These are phyloP conservation scores for Parathielavia hyrcaniae DNA, from an alignment of 495 filamentous ascomycete genomes.

Conservation along the genomic window DNA sequence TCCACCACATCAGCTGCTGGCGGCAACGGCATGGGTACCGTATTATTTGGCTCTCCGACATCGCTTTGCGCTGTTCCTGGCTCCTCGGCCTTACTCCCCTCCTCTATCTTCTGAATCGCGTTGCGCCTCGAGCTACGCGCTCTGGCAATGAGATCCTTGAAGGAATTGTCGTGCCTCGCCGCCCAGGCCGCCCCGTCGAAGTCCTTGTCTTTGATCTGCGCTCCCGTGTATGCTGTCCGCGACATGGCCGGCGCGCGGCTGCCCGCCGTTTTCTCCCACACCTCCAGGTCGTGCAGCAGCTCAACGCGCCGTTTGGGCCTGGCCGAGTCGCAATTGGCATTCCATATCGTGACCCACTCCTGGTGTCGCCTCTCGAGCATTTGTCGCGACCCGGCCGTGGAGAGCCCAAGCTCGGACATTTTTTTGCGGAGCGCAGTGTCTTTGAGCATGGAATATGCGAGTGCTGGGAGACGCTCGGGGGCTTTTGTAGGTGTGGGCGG, in stretches of 20 bases:
- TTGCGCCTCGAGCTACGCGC: slow-evolving; percentile 39
- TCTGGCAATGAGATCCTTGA: slow-evolving; percentile 65
- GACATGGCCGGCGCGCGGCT: slow-evolving; percentile 37
- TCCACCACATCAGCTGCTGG: slow-evolving; percentile 4
- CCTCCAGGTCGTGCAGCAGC: slow-evolving; percentile 67
- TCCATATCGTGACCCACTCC: slow-evolving; percentile 94
- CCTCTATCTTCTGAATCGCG: slow-evolving; percentile 15
- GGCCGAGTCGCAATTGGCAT: slow-evolving; percentile 86
- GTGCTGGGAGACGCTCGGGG: slow-evolving; percentile 57
- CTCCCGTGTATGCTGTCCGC: slow-evolving; percentile 27
- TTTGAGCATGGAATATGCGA: slow-evolving; percentile 76
- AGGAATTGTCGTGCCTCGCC: slow-evolving; percentile 61
- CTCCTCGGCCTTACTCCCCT: neutral
- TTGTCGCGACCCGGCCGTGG: slow-evolving; percentile 55
- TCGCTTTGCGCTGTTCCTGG: neutral
- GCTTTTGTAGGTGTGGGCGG: slow-evolving; percentile 19
- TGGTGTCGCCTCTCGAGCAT: slow-evolving; percentile 73
- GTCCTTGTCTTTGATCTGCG: slow-evolving; percentile 63
- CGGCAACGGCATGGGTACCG: neutral
- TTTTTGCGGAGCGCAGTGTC: slow-evolving; percentile 73
- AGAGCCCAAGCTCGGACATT: slow-evolving; percentile 74
- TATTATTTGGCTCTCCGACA: neutral
- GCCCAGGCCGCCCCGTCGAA: slow-evolving; percentile 79
- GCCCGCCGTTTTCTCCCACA: slow-evolving; percentile 76
- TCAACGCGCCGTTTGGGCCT: slow-evolving; percentile 62